Percentiles rank a stretch among this genome's conserved stretches.
phyloP scores from a whole-genome alignment of 1,284 basidiomycete genomes.

The Leccinum fallax region DNA sequence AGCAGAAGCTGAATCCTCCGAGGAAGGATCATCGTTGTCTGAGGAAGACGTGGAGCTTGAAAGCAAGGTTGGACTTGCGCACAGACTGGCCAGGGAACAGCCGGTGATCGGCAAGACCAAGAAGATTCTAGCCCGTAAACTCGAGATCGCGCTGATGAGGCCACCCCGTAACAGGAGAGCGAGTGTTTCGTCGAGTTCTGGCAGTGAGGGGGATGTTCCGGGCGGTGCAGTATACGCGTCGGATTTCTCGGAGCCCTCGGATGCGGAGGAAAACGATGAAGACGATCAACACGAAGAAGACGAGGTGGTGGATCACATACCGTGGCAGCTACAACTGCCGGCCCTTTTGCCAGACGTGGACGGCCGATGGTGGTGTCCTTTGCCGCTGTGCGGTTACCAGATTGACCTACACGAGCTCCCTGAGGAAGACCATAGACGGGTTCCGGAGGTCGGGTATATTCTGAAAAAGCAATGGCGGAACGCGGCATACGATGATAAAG shows the following conservation, averaged over 20 bases:
- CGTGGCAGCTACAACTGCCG: conserved; percentile 29
- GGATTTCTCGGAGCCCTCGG: conserved; percentile 54
- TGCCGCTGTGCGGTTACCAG: conserved; percentile 22
- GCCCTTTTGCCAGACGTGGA: conserved; percentile 40
- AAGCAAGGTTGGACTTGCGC: neutral
- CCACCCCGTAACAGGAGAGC: conserved; percentile 16
- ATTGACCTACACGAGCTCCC: conserved; percentile 30
- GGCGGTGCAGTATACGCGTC: conserved; percentile 42
- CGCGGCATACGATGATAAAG: conserved; percentile 29
- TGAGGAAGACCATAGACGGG: conserved; percentile 22
- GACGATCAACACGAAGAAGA: conserved; percentile 21
- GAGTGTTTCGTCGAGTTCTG: conserved; percentile 24
- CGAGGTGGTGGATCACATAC: conserved; percentile 26
- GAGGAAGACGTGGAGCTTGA: conserved; percentile 10
- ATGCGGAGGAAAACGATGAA: conserved; percentile 41
- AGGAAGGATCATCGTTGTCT: conserved; percentile 2
- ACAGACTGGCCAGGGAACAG: conserved; percentile 20
- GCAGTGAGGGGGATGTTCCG: conserved; percentile 26
- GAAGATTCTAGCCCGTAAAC: conserved; percentile 22
- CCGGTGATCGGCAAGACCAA: conserved; percentile 34
- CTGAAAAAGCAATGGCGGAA: conserved; percentile 34
- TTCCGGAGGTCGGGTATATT: conserved; percentile 26
- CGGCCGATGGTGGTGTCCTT: conserved; percentile 36
- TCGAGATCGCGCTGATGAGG: conserved; percentile 26
- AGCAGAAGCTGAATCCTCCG: neutral